Percentiles rank a stretch among this genome's conserved stretches.
Evolutionary conservation across 2,329 filamentous ascomycete species (phyloP).

Genomic region (Fusarium subtropicale): DNA sequence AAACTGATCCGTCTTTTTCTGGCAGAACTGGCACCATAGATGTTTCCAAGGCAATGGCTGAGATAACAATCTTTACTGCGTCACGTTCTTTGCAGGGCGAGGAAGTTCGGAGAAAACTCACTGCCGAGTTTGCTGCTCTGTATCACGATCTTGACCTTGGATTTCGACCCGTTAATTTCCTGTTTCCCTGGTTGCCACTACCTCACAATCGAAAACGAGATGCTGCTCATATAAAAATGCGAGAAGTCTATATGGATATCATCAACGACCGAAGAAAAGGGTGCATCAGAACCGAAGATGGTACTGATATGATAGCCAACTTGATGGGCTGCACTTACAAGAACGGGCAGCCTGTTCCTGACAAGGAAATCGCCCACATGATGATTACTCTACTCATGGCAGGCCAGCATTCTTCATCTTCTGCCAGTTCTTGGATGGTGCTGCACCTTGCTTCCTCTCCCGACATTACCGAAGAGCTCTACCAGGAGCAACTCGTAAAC

Average conservation of each 20-base stretch:
- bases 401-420: slow-evolving; percentile 83
- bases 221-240: slow-evolving; percentile 76
- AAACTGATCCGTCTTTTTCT: slow-evolving; percentile 66
- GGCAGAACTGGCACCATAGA: slow-evolving; percentile 71
- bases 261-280: slow-evolving; percentile 70
- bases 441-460: slow-evolving; percentile 78
- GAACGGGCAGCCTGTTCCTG: slow-evolving; percentile 74
- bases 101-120: slow-evolving; percentile 78
- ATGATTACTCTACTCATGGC: slow-evolving; percentile 91
- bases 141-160: slow-evolving; percentile 83
- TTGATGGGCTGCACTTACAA: slow-evolving; percentile 83
- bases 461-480: slow-evolving; percentile 76
- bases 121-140: slow-evolving; percentile 76
- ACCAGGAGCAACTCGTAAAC: slow-evolving; percentile 71
- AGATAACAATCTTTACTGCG: slow-evolving; percentile 86
- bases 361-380: slow-evolving; percentile 83
- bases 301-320: slow-evolving; percentile 80
- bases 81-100: slow-evolving; percentile 79
- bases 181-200: slow-evolving; percentile 81
- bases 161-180: slow-evolving; percentile 84
- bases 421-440: slow-evolving; percentile 82
- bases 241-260: slow-evolving; percentile 76
- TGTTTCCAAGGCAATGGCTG: slow-evolving; percentile 74
- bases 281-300: slow-evolving; percentile 55
- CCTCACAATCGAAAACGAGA: slow-evolving; percentile 81